Evolutionary conservation across 2,329 filamentous ascomycete species (phyloP).

Genomic region (Aspergillus niger): DNA sequence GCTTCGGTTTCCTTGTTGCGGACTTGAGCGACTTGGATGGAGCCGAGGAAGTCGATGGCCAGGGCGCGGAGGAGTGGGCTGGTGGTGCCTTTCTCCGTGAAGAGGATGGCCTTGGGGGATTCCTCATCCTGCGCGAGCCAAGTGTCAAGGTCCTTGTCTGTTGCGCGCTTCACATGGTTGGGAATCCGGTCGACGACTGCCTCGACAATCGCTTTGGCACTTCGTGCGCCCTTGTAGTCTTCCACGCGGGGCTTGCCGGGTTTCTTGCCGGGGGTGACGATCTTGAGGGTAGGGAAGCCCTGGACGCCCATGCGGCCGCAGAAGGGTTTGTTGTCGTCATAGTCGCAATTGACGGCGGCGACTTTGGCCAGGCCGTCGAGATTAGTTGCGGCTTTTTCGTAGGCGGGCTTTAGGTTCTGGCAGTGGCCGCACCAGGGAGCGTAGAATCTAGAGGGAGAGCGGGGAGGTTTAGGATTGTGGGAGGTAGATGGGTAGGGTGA

Average conservation of each 20-base stretch:
- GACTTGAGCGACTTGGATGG: constrained; percentile 78
- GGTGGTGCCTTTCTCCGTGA: constrained; percentile 89
- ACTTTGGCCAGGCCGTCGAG: constrained; percentile 93
- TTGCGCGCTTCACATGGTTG: constrained; percentile 81
- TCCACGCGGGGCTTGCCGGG: constrained; percentile 77
- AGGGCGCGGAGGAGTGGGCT: constrained; percentile 80
- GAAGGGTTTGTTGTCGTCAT: constrained; percentile 85
- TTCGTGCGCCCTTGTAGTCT: constrained; percentile 84
- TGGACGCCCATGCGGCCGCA: constrained; percentile 84
- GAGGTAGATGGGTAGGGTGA: constrained; percentile 15
- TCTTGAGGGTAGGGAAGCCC: constrained; percentile 96
- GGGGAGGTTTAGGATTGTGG: constrained; percentile 15
- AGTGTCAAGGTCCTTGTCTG: constrained; percentile 73
- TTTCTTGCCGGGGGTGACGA: constrained; percentile 82
- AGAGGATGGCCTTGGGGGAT: constrained; percentile 81
- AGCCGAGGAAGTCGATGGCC: constrained; percentile 86
- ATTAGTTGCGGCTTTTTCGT: constrained; percentile 88
- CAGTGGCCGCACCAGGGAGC: constrained; percentile 98
- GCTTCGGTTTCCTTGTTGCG: constrained; percentile 75
- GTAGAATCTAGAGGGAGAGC: constrained; percentile 71
- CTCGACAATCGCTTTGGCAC: constrained; percentile 83
- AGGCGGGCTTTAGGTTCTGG: constrained; percentile 91
- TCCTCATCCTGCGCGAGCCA: constrained; percentile 71
- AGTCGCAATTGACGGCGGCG: constrained; percentile 91
- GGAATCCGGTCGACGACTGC: constrained; percentile 84